Evolutionary conservation across 768 basidiomycete species (phyloP), one percentile per base, ranked within the genome.

Genomic region (Leccinum ochraceum): DNA sequence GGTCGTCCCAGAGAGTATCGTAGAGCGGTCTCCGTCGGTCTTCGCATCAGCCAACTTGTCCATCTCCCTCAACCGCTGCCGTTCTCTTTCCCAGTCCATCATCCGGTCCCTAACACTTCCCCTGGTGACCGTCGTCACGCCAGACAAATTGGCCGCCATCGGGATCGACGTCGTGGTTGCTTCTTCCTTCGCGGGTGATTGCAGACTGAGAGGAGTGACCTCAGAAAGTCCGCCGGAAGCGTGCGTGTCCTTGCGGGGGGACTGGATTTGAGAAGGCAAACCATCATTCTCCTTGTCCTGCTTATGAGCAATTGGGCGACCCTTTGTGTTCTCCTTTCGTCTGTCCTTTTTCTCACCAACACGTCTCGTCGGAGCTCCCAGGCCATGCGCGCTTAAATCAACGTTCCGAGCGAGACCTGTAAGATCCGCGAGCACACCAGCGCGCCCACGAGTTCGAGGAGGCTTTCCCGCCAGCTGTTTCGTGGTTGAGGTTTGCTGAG

Each of bases 81-180:
- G 81, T 71, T 90, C 89, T 46, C 85, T 77, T 69, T 92, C 89
- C 89, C 90, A 92, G 65, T 90, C 89, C 64, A 79, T 79, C 64
- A 91, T 86, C 11, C 90, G 79, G 60, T 89, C 83, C 59, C 80
- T 81, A 17, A 80, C 79, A 17, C 76, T 75, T 26, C 71, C 74
- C 53, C 49, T 74, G 28, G 67, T 55, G 8, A 69, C 59, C 10
- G 59, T 63, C 9, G 68, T 63, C 7, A 54, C 53, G 22, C 61
- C 28, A 3, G 67, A 61, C 10, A 75, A 51, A 34, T 72, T 68
- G 36, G 62, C 57, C 8, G 50, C 54, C 36, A 69, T 37, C 6
- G 67, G 20, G 17, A 63, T 26, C 1, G 71, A 58, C 24, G 24
- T 17, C 3, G 58, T 8, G 1, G 17, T 60, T 6, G 60, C 62